These are phyloP conservation scores for Chlamydomonas incerta DNA, from an alignment of 139 green algal genomes.

Conservation along the genomic window DNA sequence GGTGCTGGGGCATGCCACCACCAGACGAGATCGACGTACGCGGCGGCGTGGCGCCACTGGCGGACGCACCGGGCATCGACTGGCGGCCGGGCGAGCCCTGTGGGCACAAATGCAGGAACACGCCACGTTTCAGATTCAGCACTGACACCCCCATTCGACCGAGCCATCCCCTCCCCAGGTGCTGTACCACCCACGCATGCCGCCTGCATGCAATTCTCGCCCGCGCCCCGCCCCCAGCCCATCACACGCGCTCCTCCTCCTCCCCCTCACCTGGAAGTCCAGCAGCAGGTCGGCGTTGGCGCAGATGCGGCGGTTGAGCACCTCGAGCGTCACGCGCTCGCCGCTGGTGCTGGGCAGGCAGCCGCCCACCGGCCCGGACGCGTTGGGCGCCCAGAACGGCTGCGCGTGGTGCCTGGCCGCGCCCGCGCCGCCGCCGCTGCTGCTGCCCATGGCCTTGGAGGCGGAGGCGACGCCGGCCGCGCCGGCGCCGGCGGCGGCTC, in stretches of 20 bases:
- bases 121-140: no score
- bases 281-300: slow-evolving; percentile 34
- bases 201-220: no score
- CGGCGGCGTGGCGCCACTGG: not conserved
- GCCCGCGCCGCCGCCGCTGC: not conserved
- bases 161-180: no score
- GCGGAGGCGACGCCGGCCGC: not conserved
- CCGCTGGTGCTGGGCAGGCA: not conserved
- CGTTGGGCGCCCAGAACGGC: slow-evolving; percentile 32
- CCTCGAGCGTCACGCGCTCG: slow-evolving; percentile 27
- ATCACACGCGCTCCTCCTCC: no score
- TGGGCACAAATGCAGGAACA: not conserved
- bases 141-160: no score
- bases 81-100: not conserved
- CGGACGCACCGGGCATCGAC: no score
- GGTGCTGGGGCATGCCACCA: no score
- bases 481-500: not conserved
- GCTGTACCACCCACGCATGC: no score
- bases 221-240: no score
- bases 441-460: not conserved
- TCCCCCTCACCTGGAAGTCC: slow-evolving; percentile 31
- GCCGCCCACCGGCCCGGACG: not conserved
- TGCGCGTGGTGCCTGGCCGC: not conserved
- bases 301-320: slow-evolving; percentile 13
- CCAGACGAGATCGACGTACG: not conserved